phyloP scores from a whole-genome alignment of 1,284 basidiomycete species.

The Rhodotorula sp. region DNA sequence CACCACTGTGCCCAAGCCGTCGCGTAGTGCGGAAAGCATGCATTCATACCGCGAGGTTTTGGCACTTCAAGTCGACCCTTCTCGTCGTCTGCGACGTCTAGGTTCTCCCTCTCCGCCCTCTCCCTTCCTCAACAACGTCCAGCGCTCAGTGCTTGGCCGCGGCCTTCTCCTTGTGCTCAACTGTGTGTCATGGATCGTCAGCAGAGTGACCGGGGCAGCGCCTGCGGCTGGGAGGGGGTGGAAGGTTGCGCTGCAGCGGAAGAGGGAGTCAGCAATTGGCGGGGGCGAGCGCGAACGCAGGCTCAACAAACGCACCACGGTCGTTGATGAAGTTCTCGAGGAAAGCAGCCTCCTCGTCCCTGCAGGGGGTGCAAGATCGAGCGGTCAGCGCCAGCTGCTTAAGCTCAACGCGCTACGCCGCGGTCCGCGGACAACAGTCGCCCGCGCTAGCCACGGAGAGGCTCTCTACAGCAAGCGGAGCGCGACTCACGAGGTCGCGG shows the following conservation, averaged over 20 bases:
- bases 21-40: too few relatives aligned
- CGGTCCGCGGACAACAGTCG: background rate
- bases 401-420: too few relatives aligned
- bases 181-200: background rate
- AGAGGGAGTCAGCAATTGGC: background rate
- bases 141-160: slow-evolving; percentile 13
- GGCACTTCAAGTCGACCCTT: background rate
- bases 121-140: background rate
- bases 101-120: background rate
- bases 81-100: background rate
- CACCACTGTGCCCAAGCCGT: too few relatives aligned
- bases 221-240: too few relatives aligned
- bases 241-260: background rate
- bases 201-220: background rate
- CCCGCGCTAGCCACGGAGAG: background rate
- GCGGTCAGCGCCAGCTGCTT: too few relatives aligned
- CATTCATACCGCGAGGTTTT: background rate
- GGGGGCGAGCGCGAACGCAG: too few relatives aligned
- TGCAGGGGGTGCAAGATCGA: background rate
- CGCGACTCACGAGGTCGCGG: slow-evolving; percentile 19
- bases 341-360: slow-evolving; percentile 37
- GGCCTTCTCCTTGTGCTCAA: slow-evolving; percentile 37
- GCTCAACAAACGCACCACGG: background rate
- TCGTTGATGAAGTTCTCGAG: slow-evolving; percentile 40
- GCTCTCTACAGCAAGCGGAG: background rate